phyloP scores from a whole-genome alignment of 2,329 filamentous ascomycete species.

The Fulvia fulva region DNA sequence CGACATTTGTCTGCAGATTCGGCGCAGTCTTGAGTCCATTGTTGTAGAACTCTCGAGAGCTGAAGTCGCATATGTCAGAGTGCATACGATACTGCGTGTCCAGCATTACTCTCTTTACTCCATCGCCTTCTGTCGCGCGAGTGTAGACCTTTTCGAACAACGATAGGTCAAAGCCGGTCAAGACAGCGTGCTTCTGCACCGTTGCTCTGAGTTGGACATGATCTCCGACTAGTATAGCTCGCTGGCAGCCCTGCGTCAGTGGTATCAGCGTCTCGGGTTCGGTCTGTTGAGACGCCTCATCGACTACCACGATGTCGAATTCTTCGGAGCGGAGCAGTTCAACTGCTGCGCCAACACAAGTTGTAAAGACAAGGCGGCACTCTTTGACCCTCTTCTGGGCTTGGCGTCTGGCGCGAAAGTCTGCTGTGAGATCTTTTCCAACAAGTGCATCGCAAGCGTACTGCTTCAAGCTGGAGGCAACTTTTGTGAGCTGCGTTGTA shows the following conservation, averaged over 20 bases:
- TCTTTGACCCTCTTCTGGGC: slow-evolving; percentile 2
- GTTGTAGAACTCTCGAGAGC: slow-evolving; percentile 4
- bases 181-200: slow-evolving; percentile 1
- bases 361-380: slow-evolving; percentile 7
- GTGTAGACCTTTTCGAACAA: slow-evolving; percentile 3
- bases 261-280: slow-evolving; percentile 6
- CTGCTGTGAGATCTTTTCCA: neutral
- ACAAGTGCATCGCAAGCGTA: slow-evolving; percentile 8
- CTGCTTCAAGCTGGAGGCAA: neutral
- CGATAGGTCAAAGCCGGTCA: slow-evolving; percentile 4
- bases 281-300: slow-evolving; percentile 7
- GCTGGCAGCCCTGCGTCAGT: neutral
- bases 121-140: neutral
- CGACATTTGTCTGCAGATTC: neutral
- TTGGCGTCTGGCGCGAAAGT: neutral
- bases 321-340: neutral
- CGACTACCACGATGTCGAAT: slow-evolving; percentile 6
- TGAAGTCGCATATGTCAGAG: slow-evolving; percentile 4
- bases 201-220: slow-evolving; percentile 7
- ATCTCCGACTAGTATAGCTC: slow-evolving; percentile 7
- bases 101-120: slow-evolving; percentile 2
- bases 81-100: slow-evolving; percentile 10
- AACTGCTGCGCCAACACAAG: slow-evolving; percentile 2
- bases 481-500: slow-evolving; percentile 5
- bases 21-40: neutral